Evolutionary conservation across 2,329 filamentous ascomycete genomes (phyloP), one percentile per base, ranked within the genome.

Genomic region (Ceratocystis destructans): DNA sequence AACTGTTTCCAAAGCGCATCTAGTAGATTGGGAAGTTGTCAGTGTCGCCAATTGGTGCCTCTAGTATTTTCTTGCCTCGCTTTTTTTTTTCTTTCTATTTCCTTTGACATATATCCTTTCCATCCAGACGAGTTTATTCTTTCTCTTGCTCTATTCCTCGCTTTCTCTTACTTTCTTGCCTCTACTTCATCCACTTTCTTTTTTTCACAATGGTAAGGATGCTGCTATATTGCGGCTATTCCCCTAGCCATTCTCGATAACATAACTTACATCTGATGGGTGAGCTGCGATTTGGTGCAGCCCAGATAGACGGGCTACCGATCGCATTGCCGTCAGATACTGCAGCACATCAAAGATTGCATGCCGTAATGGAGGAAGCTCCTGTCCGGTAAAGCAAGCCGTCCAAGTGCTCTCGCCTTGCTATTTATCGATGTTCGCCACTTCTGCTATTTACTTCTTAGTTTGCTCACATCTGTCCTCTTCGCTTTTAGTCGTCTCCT

Each of bases 401-500:
- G 20, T 59, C 17, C 28, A 20, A 37, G 31, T 15, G 28, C 20
- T 28, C 8, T 25, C 17, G 55, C 55, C 8, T 25, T 6, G 55
- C 55, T 8, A 37, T 28, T 15, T 8, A 33, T 28, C 8, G 25
- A 20, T 25, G 4, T 53, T 53, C 1, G 55, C 55, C 28, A 33
- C 28, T 59, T 1, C 28, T 25, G 55, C 17, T 59, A 25, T n/a
- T 15, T 25, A 59, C 8, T 31, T 17, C 20, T 37, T n/a, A 37
- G 28, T 59, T n/a, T 59, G 55, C 55, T 59, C 6, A 57, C 44
- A 66, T 22, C 48, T 50, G 15, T 31, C 31, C 6, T 31, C 12
- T 59, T 59, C 25, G n/a, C 55, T 20, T 22, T 25, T 70, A 84
- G 82, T 83, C 82, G 75, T 84, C 82, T 70, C 81, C 82, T 68